These are phyloP conservation scores for Chrysochromulina parva DNA, from an alignment of 78 protist species.

Conservation along the genomic window DNA sequence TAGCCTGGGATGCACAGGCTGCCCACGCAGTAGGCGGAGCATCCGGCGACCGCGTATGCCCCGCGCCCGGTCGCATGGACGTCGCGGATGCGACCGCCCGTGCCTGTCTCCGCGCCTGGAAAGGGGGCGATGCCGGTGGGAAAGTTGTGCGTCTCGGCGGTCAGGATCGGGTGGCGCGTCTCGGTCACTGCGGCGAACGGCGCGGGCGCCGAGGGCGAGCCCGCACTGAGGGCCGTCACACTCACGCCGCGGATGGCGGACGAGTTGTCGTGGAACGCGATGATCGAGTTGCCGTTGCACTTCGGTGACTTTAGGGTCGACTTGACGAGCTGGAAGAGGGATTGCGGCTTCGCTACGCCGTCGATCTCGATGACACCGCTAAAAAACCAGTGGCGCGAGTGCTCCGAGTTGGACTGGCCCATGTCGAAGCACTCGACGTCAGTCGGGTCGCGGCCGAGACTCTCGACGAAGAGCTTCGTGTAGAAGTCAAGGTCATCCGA, in stretches of 20 bases:
- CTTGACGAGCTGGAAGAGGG: constrained; percentile 60
- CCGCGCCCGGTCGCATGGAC: constrained; percentile 86
- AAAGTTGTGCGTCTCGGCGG: constrained; percentile 95
- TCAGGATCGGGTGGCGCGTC: constrained; percentile 64
- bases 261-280: constrained; percentile 91
- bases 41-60: constrained; percentile 78
- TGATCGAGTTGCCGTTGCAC: constrained; percentile 28
- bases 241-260: constrained; percentile 61
- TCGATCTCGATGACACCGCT: constrained; percentile 30
- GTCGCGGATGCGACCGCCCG: constrained; percentile 92
- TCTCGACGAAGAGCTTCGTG: constrained; percentile 58
- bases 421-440: constrained; percentile 87
- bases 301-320: constrained; percentile 53
- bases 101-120: constrained; percentile 89
- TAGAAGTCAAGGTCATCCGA: constrained; percentile 79
- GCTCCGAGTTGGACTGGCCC: constrained; percentile 74
- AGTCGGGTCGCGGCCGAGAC: constrained; percentile 79
- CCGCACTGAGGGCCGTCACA: constrained; percentile 22
- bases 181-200: neutral
- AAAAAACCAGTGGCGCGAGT: constrained; percentile 65
- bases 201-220: neutral
- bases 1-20: constrained; percentile 81
- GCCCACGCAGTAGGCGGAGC: constrained; percentile 75
- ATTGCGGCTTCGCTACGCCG: constrained; percentile 19
- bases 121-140: constrained; percentile 91